Conservation (phyloP, 495 filamentous ascomycete genomes). For the Penicillium coffeae region DNA sequence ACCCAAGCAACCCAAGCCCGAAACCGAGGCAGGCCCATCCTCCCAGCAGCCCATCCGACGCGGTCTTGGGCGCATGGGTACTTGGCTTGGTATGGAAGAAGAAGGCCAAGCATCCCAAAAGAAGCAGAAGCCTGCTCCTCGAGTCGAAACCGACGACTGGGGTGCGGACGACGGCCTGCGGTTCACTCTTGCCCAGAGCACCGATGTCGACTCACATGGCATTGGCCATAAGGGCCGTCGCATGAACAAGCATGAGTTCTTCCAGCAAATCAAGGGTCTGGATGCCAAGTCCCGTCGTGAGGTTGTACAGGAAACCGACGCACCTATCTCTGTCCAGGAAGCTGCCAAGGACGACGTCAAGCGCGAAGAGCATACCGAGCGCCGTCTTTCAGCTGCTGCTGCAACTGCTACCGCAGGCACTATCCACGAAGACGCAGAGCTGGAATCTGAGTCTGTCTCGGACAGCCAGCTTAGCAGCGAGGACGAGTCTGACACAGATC, state of each 20-base stretch:
- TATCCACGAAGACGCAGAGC: constrained; percentile 21
- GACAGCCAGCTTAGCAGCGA: constrained; percentile 32
- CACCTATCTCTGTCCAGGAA: constrained; percentile 56
- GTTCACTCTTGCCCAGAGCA: constrained; percentile 66
- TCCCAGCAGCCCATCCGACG: constrained; percentile 40
- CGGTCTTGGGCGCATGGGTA: constrained; percentile 56
- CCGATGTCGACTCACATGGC: constrained; percentile 27
- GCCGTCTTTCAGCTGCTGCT: constrained; percentile 22
- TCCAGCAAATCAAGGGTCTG: constrained; percentile 73
- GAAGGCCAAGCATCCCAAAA: constrained; percentile 42
- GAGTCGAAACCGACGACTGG: constrained; percentile 40
- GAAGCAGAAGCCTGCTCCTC: constrained; percentile 26
- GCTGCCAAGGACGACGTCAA: constrained; percentile 45
- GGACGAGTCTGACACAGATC: constrained; percentile 17
- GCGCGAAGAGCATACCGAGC: constrained; percentile 26
- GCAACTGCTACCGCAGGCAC: constrained; percentile 10
- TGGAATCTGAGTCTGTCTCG: constrained; percentile 24
- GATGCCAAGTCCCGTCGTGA: constrained; percentile 72
- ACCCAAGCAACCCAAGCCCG: constrained; percentile 9
- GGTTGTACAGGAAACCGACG: constrained; percentile 64
- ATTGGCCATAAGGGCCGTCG: constrained; percentile 56
- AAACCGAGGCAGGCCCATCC: constrained; percentile 17
- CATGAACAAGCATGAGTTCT: constrained; percentile 90
- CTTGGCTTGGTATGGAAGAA: constrained; percentile 56
- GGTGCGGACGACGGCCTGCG: constrained; percentile 76